These are phyloP conservation scores for Cenchrus fungigraminus DNA, from an alignment of 176 grass and related monocot species.

Conservation along the genomic window DNA sequence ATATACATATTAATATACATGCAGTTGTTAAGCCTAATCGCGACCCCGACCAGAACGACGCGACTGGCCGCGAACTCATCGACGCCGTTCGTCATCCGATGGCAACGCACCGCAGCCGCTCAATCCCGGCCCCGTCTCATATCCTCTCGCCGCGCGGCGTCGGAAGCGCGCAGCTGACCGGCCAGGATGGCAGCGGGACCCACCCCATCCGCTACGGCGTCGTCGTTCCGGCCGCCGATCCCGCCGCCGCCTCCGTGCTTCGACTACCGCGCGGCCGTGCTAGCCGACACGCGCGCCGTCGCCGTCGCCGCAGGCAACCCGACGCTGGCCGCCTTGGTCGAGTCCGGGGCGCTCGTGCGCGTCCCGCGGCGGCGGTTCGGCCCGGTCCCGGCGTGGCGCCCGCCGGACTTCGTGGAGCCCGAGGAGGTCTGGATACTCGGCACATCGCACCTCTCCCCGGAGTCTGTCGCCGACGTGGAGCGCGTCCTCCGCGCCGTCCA, in stretches of 20 bases:
- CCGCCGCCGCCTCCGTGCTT: conserved; percentile 79
- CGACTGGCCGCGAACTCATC: not conserved
- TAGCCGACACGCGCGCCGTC: conserved; percentile 63
- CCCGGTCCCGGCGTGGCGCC: conserved; percentile 80
- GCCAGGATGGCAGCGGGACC: conserved; percentile 36
- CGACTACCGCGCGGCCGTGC: conserved; percentile 70
- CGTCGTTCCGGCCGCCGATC: conserved; percentile 65
- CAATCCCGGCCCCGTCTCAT: not conserved
- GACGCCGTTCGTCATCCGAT: not conserved
- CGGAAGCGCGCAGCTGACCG: not conserved
- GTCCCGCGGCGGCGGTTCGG: conserved; percentile 80
- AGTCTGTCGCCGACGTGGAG: conserved; percentile 67
- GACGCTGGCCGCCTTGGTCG: conserved; percentile 68
- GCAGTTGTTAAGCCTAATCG: not conserved
- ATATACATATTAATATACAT: too few relatives aligned
- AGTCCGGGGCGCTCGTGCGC: conserved; percentile 76
- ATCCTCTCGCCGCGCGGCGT: conserved; percentile 14
- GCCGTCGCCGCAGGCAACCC: conserved; percentile 43
- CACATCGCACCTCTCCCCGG: conserved; percentile 81
- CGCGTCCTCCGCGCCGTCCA: conserved; percentile 66
- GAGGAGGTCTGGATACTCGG: conserved; percentile 85
- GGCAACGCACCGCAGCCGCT: not conserved
- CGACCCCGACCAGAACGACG: not conserved
- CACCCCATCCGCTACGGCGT: conserved; percentile 25
- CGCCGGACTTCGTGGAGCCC: conserved; percentile 76